These are phyloP conservation scores for Serendipita sp. DNA, from an alignment of 768 basidiomycete genomes.

Conservation along the genomic window DNA sequence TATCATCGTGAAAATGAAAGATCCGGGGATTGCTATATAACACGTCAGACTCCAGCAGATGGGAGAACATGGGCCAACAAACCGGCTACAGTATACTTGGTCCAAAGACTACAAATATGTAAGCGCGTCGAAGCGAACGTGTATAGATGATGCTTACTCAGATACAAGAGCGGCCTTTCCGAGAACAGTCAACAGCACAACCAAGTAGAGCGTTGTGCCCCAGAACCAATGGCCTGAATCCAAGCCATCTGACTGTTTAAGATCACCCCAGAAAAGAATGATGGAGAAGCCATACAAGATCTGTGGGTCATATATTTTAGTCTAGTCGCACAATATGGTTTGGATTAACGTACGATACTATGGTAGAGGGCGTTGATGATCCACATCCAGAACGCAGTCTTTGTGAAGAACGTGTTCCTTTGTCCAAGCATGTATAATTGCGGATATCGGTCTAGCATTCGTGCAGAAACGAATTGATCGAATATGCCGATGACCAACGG, in stretches of 20 bases:
- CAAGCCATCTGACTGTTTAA: conserved; percentile 61
- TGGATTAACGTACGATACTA: conserved; percentile 44
- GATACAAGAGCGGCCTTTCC: conserved; percentile 96
- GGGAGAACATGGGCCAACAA: conserved; percentile 13
- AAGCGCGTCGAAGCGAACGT: not conserved
- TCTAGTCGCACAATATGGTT: not conserved
- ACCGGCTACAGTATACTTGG: conserved; percentile 94
- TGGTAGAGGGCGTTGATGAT: conserved; percentile 78
- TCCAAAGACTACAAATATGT: conserved; percentile 64
- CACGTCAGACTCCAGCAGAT: conserved; percentile 7
- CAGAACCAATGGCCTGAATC: conserved; percentile 97
- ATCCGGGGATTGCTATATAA: conserved; percentile 76
- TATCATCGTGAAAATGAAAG: conserved; percentile 91
- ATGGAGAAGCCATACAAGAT: conserved; percentile 76
- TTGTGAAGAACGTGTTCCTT: conserved; percentile 83
- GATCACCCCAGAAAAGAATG: conserved; percentile 83
- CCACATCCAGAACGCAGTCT: conserved; percentile 87
- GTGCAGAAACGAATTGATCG: conserved; percentile 95
- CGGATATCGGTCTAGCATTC: conserved; percentile 91
- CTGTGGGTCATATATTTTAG: conserved; percentile 24
- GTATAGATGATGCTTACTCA: conserved; percentile 45
- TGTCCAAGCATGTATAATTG: conserved; percentile 92
- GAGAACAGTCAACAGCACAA: conserved; percentile 83
- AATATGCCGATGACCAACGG: conserved; percentile 96
- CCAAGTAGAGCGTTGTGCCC: conserved; percentile 92